Base-by-base conservation (phyloP, 352 stramenopile species). In the Phytophthora brassicae region DNA sequence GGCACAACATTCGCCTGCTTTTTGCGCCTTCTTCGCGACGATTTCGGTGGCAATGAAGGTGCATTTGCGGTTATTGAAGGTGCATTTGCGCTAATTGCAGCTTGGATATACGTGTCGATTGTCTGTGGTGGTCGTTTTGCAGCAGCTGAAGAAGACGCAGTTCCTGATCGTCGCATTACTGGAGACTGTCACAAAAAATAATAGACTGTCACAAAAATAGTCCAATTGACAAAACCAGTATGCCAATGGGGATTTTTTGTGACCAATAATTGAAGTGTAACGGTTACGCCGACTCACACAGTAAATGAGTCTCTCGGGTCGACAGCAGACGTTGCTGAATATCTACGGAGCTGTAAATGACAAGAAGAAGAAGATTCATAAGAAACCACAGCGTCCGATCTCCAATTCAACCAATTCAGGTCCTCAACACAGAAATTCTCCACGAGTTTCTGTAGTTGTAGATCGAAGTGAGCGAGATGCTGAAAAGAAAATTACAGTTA, bases 311-410 rank as follows among this genome's bases (percentile, higher is more conserved):
- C 42, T 61, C 26, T 76, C 68, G 3, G 68, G 65, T 5, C 56
- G 68, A 5, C 52, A 75, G 29, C 56, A 74, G 45, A 81, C 67
- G 24, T 56, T 81, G 44, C 45, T 72, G 36, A 53, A 43, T 35
- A 81, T 81, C 50, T 81, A 81, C 55, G 69, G 72, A 36, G 42
- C 26, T 47, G 36, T 9, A 0, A 31, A 44, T 19, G 36, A 48
- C 20, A 28, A 12, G 33, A 43, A 20, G 3, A 59, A 56, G n/a
- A 46, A 41, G 19, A 0, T 1, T 11, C 9, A 8, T 6, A 68
- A 53, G 46, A 68, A 65, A 29, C 62, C 66, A 0, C 46, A 64
- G 6, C 56, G 57, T 13, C 56, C 61, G 3, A 17, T 12, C 7
- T 55, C 56, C 19, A 56, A 6, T 3, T 36, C 43, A 2, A 23